These are phyloP conservation scores for Sarcodon sp. DNA, from an alignment of 768 basidiomycete genomes.

Conservation along the genomic window DNA sequence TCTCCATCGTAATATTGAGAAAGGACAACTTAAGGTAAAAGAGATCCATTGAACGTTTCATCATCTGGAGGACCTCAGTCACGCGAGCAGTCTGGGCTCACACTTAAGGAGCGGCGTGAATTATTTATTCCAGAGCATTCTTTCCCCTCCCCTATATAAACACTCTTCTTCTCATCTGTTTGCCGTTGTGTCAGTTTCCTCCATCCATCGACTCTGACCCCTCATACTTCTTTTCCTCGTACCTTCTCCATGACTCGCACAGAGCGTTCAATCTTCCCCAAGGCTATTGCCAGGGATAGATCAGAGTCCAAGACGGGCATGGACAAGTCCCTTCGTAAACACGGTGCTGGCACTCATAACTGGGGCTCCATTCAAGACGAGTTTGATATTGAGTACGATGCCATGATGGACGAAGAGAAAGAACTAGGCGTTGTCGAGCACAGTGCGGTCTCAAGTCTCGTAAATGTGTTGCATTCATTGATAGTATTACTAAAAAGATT, in stretches of 20 bases:
- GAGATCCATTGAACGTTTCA: no score
- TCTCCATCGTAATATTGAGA: no score
- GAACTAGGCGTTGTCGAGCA: slow-evolving; percentile 22
- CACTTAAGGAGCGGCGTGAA: no score
- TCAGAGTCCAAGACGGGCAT: slow-evolving; percentile 70
- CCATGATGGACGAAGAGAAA: slow-evolving; percentile 42
- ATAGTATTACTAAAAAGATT: background rate
- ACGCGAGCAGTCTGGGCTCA: no score
- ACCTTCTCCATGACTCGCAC: slow-evolving; percentile 59
- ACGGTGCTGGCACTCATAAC: slow-evolving; percentile 72
- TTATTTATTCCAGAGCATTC: background rate
- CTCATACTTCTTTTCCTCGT: background rate
- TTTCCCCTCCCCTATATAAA: background rate
- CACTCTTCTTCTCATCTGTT: background rate
- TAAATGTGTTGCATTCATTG: slow-evolving; percentile 1
- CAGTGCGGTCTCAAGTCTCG: slow-evolving; percentile 4
- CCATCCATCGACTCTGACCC: background rate
- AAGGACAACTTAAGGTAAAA: no score
- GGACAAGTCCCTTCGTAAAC: slow-evolving; percentile 60
- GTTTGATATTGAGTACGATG: slow-evolving; percentile 43
- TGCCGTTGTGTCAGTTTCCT: background rate
- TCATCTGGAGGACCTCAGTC: no score
- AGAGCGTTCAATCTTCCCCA: slow-evolving; percentile 55
- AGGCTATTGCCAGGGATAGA: slow-evolving; percentile 65
- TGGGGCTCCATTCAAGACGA: slow-evolving; percentile 72